A percentile compares a stretch with the other conserved stretches of the same genome.
These are phyloP conservation scores for Trametes polyzona DNA, from an alignment of 1,284 basidiomycete species.

Conservation along the genomic window DNA sequence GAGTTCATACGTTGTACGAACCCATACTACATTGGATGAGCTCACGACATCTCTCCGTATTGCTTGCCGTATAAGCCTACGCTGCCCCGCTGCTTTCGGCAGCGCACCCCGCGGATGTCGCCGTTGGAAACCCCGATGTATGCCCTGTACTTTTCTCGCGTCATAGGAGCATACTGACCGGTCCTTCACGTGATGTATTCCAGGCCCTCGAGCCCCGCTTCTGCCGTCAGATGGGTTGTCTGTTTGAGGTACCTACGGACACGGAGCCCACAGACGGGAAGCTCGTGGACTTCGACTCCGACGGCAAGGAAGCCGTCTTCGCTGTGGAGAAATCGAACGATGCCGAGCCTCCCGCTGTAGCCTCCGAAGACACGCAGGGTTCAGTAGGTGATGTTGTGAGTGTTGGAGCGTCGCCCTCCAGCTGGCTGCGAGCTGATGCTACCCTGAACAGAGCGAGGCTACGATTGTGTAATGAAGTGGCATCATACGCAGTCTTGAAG, in stretches of 20 bases:
- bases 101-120: too few relatives aligned
- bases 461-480: too few relatives aligned
- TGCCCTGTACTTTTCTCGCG: not conserved
- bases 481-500: too few relatives aligned
- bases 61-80: too few relatives aligned
- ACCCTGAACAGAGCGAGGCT: too few relatives aligned
- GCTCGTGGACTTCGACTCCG: not conserved
- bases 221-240: conserved; percentile 15
- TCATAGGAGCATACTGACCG: not conserved
- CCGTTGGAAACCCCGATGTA: not conserved
- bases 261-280: not conserved
- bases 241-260: conserved; percentile 6
- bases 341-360: not conserved
- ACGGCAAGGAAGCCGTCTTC: not conserved
- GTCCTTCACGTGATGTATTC: not conserved
- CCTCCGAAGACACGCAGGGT: not conserved
- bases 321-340: not conserved
- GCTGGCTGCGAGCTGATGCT: too few relatives aligned
- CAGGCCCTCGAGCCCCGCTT: not conserved
- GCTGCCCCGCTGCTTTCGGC: too few relatives aligned
- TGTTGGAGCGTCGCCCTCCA: too few relatives aligned
- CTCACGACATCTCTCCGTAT: too few relatives aligned
- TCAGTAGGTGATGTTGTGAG: too few relatives aligned
- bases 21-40: too few relatives aligned
- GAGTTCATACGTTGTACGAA: too few relatives aligned